A percentile compares a stretch with the other conserved stretches of the same genome.
Evolutionary conservation across 768 basidiomycete species (phyloP).

Genomic region (Psilocybe sp.): DNA sequence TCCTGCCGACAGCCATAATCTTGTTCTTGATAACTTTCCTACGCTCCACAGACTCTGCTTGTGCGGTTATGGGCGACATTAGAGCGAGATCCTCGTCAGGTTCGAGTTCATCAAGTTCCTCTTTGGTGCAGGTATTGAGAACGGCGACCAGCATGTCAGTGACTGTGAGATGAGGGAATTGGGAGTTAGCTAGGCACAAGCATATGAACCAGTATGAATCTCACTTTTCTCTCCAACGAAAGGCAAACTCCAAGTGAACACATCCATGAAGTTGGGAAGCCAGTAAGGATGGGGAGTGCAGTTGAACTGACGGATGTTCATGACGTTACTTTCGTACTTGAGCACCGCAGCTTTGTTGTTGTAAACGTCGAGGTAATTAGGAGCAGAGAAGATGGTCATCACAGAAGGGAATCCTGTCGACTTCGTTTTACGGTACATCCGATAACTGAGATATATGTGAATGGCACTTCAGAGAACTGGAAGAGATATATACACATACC

Average conservation of each 20-base stretch:
- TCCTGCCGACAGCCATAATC: slow-evolving; percentile 95
- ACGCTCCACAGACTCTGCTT: slow-evolving; percentile 62
- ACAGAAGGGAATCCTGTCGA: slow-evolving; percentile 98
- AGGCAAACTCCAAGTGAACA: slow-evolving; percentile 97
- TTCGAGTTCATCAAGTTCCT: slow-evolving; percentile 89
- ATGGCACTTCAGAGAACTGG: slow-evolving; percentile 2
- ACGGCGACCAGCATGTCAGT: slow-evolving; percentile 99
- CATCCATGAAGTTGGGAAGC: slow-evolving; percentile 99
- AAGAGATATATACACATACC: slow-evolving; percentile 45
- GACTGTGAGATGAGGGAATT: slow-evolving; percentile 47
- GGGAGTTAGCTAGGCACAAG: slow-evolving; percentile 2
- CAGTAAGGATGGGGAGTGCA: slow-evolving; percentile 95
- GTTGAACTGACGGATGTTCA: slow-evolving; percentile 98
- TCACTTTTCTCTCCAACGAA: slow-evolving; percentile 98
- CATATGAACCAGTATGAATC: slow-evolving; percentile 18
- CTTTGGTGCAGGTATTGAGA: slow-evolving; percentile 92
- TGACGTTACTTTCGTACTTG: slow-evolving; percentile 98
- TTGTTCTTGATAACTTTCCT: slow-evolving; percentile 96
- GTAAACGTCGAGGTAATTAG: slow-evolving; percentile 97
- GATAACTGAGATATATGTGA: slow-evolving; percentile 54
- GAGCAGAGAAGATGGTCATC: slow-evolving; percentile 99
- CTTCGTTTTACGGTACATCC: slow-evolving; percentile 99
- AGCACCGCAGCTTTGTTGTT: slow-evolving; percentile 99
- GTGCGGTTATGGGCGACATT: slow-evolving; percentile 37
- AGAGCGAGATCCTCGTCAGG: slow-evolving; percentile 54